Evolutionary conservation across 2,329 filamentous ascomycete species (phyloP).

Genomic region (Colletotrichum sp.): DNA sequence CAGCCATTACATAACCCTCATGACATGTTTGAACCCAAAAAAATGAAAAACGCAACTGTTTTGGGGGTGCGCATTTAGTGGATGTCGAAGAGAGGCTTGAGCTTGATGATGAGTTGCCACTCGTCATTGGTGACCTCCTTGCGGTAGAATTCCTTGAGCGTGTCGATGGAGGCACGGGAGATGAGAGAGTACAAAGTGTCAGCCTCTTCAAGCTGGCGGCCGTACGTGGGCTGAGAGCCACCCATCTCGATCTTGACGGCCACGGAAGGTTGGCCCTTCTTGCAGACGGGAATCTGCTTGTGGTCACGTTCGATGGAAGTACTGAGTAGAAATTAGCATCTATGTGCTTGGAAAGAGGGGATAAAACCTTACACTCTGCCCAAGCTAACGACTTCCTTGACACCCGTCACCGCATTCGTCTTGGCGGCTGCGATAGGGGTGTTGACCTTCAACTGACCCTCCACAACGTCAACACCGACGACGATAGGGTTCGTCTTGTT

Average conservation of each 20-base stretch:
- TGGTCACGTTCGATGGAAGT: conserved; percentile 96
- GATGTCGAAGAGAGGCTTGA: conserved; percentile 95
- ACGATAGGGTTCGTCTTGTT: conserved; percentile 98
- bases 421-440: conserved; percentile 91
- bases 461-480: conserved; percentile 92
- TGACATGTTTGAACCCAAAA: background rate
- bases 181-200: conserved; percentile 89
- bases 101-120: conserved; percentile 92
- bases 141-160: conserved; percentile 94
- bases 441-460: conserved; percentile 83
- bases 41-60: background rate
- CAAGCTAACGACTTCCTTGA: conserved; percentile 82
- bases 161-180: conserved; percentile 88
- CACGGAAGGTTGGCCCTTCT: conserved; percentile 96
- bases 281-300: conserved; percentile 90
- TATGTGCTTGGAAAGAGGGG: background rate
- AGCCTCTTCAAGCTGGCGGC: conserved; percentile 90
- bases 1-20: background rate
- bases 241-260: conserved; percentile 98
- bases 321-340: conserved; percentile 50
- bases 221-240: conserved; percentile 89
- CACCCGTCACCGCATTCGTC: conserved; percentile 76
- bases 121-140: conserved; percentile 88
- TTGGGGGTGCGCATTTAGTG: conserved; percentile 48
- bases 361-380: conserved; percentile 84